Evolutionary conservation across 306 rosid genomes (phyloP).

Genomic region (Casuarina equisetifolia): DNA sequence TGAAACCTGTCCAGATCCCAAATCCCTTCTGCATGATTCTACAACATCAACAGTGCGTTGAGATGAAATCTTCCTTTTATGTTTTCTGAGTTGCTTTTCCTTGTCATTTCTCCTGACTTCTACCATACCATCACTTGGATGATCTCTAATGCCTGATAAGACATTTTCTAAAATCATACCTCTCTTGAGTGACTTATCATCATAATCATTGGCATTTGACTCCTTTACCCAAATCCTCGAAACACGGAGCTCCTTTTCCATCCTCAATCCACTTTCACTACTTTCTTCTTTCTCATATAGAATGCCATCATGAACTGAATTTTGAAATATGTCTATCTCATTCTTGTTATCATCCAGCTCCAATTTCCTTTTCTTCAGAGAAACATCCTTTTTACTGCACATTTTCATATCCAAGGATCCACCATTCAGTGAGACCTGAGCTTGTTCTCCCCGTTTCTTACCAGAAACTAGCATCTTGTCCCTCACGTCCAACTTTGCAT

Average conservation of each 20-base stretch:
- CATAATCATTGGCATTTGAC: constrained; percentile 30
- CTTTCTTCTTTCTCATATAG: constrained; percentile 41
- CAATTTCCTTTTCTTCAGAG: constrained; percentile 58
- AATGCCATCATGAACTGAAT: constrained; percentile 35
- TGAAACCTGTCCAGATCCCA: constrained; percentile 43
- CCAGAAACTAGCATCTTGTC: constrained; percentile 37
- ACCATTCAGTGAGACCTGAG: constrained; percentile 39
- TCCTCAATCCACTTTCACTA: constrained; percentile 45
- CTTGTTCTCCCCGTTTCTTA: constrained; percentile 42
- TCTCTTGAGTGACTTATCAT: constrained; percentile 43
- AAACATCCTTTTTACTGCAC: constrained; percentile 28
- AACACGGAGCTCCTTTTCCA: constrained; percentile 44
- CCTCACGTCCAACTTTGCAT: constrained; percentile 18
- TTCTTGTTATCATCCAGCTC: constrained; percentile 47
- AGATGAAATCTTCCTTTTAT: constrained; percentile 34
- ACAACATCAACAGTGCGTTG: constrained; percentile 36
- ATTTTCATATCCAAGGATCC: constrained; percentile 33
- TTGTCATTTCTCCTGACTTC: constrained; percentile 35
- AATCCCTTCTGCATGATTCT: constrained; percentile 43
- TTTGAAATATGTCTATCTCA: constrained; percentile 28
- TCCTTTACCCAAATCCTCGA: constrained; percentile 30
- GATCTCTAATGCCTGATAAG: constrained; percentile 32
- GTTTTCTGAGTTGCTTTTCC: constrained; percentile 38
- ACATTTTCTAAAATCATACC: constrained; percentile 33
- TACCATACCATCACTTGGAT: constrained; percentile 23